These are phyloP conservation scores for Oryza australiensis DNA, from an alignment of 176 grass and related monocot species.

Conservation along the genomic window DNA sequence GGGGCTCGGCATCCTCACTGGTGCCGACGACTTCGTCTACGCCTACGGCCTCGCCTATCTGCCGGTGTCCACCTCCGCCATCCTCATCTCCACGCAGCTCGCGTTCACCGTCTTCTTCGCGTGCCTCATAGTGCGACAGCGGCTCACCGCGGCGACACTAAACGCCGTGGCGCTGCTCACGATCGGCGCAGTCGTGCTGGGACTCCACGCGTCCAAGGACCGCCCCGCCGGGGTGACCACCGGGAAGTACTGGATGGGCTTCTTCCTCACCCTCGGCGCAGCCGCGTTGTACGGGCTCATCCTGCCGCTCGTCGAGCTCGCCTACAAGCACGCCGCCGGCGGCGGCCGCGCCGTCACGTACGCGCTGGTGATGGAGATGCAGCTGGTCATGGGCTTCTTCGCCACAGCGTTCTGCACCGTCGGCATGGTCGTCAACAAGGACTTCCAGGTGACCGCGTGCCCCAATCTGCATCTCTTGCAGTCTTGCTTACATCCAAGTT, in stretches of 20 bases:
- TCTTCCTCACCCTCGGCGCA: slow-evolving; percentile 50
- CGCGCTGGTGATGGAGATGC: slow-evolving; percentile 76
- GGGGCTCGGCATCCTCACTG: slow-evolving; percentile 48
- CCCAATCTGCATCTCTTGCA: too few species aligned
- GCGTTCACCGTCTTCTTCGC: slow-evolving; percentile 78
- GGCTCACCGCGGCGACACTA: slow-evolving; percentile 48
- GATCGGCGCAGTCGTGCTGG: slow-evolving; percentile 55
- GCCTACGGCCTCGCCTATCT: slow-evolving; percentile 66
- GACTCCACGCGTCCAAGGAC: slow-evolving; percentile 40
- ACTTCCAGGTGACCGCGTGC: slow-evolving; percentile 57
- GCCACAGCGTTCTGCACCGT: slow-evolving; percentile 56
- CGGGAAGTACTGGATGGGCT: slow-evolving; percentile 57
- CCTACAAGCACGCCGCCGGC: slow-evolving; percentile 48
- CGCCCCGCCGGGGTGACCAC: slow-evolving; percentile 34
- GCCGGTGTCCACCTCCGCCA: slow-evolving; percentile 65
- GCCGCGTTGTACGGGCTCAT: slow-evolving; percentile 67
- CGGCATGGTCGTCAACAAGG: slow-evolving; percentile 54
- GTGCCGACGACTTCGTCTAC: slow-evolving; percentile 71
- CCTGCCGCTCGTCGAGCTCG: slow-evolving; percentile 56
- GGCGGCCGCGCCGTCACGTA: slow-evolving; percentile 56
- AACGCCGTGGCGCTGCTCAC: slow-evolving; percentile 68
- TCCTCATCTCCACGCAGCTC: slow-evolving; percentile 84
- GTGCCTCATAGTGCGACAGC: slow-evolving; percentile 64
- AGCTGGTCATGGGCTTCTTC: slow-evolving; percentile 70
- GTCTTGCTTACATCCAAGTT: background rate